A percentile compares a stretch with the other conserved stretches of the same genome.
Conservation (phyloP, 2,329 filamentous ascomycete species). For the Cordyceps sp. region DNA sequence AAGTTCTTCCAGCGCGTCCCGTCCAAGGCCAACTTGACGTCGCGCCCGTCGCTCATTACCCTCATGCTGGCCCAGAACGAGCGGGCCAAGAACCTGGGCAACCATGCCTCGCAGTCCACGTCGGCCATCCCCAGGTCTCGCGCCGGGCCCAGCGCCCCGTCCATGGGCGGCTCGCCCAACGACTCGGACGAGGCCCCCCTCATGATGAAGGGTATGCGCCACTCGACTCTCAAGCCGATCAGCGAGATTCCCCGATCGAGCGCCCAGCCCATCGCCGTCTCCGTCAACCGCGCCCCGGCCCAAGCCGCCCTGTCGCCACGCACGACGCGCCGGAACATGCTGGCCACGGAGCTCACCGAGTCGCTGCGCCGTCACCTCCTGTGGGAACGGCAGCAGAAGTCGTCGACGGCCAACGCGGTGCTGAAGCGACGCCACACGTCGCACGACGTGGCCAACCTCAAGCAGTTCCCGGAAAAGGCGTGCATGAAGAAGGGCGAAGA, state of each 20-base stretch:
- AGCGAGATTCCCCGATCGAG: conserved; percentile 48
- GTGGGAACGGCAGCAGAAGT: conserved; percentile 92
- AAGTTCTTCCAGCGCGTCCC: conserved; percentile 82
- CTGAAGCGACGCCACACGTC: conserved; percentile 83
- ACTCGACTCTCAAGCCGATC: conserved; percentile 33
- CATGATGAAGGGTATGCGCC: conserved; percentile 44
- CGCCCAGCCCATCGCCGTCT: conserved; percentile 71
- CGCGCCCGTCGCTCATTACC: conserved; percentile 76
- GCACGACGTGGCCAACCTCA: conserved; percentile 77
- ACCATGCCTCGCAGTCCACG: conserved; percentile 49
- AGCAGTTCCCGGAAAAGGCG: conserved; percentile 56
- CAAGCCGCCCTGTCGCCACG: conserved; percentile 74
- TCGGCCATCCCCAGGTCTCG: conserved; percentile 51
- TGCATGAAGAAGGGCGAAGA: conserved; percentile 43
- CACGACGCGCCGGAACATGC: conserved; percentile 88
- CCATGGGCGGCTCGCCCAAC: conserved; percentile 32
- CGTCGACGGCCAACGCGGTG: conserved; percentile 72
- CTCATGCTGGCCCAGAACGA: conserved; percentile 70
- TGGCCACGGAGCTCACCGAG: conserved; percentile 85
- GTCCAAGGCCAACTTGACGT: conserved; percentile 70
- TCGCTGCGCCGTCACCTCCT: conserved; percentile 81
- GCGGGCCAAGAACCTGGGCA: conserved; percentile 51
- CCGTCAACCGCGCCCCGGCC: conserved; percentile 45
- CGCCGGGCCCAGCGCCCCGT: conserved; percentile 25
- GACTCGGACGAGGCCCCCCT: conserved; percentile 46